These are phyloP conservation scores for Globisporangium abappressorium DNA, from an alignment of 352 stramenopile species.

Conservation along the genomic window DNA sequence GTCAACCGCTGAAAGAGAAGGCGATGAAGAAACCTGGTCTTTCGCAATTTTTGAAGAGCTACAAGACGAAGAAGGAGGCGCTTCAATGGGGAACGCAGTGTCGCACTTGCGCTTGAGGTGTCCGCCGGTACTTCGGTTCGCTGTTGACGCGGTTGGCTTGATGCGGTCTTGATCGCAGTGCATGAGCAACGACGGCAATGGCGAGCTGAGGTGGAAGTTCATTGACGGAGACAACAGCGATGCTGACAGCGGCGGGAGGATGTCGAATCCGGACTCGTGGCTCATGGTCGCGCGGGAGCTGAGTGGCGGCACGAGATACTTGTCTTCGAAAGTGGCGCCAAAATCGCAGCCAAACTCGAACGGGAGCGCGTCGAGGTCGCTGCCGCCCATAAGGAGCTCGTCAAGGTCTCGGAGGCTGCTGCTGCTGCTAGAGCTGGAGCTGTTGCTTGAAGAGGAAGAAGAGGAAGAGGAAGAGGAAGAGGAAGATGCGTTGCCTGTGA, in stretches of 20 bases:
- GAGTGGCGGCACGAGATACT: slow-evolving; percentile 18
- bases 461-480: not conserved
- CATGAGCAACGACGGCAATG: slow-evolving; percentile 2
- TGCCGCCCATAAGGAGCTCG: slow-evolving; percentile 31
- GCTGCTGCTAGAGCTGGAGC: slow-evolving; percentile 2
- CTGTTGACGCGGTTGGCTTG: not conserved
- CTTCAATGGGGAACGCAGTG: slow-evolving; percentile 3
- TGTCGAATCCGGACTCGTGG: slow-evolving; percentile 12
- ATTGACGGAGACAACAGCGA: slow-evolving; percentile 14
- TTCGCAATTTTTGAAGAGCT: not conserved
- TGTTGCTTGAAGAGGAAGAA: slow-evolving; percentile 1
- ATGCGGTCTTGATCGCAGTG: slow-evolving; percentile 8
- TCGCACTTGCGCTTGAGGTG: slow-evolving; percentile 6
- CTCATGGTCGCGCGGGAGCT: not conserved
- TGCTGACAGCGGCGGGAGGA: slow-evolving; percentile 11
- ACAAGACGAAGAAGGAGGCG: not conserved
- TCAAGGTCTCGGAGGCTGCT: slow-evolving; percentile 30
- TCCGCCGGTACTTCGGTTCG: not conserved
- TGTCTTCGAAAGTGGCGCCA: slow-evolving; percentile 35
- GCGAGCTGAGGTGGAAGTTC: slow-evolving; percentile 4
- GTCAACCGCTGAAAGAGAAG: not conserved
- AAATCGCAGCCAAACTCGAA: slow-evolving; percentile 46
- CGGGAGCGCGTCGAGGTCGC: slow-evolving; percentile 30
- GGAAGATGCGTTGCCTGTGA: not conserved
- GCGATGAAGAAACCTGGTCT: not conserved